Evolutionary conservation across 257 asterid genomes (phyloP).

Genomic region (Salvia splendens): DNA sequence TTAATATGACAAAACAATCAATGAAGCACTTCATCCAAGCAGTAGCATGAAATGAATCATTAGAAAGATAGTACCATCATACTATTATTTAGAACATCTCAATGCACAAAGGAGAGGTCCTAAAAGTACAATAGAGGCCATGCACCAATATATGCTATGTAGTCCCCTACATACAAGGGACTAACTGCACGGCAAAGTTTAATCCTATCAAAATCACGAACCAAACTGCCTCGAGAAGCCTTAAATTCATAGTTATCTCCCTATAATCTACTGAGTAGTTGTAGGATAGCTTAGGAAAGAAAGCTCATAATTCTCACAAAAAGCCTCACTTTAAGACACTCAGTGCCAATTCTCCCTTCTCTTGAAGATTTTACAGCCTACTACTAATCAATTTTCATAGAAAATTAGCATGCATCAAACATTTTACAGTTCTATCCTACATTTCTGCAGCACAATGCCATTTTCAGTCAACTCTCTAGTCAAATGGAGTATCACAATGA

Average conservation of each 20-base stretch:
- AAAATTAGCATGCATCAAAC: background rate
- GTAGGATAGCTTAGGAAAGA: background rate
- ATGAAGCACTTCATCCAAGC: background rate
- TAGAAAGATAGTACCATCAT: background rate
- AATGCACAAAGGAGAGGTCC: slow-evolving; percentile 10
- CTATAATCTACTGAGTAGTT: background rate
- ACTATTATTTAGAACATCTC: background rate
- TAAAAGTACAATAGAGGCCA: slow-evolving; percentile 1
- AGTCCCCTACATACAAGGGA: slow-evolving; percentile 10
- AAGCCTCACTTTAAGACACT: background rate
- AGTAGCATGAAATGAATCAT: background rate
- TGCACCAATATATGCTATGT: slow-evolving; percentile 15
- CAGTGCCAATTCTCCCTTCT: background rate
- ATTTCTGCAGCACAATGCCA: slow-evolving; percentile 6
- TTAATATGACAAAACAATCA: background rate
- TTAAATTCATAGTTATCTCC: background rate
- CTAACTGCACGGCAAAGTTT: slow-evolving; percentile 18
- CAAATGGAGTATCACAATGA: background rate
- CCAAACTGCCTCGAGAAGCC: background rate
- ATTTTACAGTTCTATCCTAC: slow-evolving; percentile 7
- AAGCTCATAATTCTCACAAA: background rate
- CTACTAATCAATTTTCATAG: background rate
- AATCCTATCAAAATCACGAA: background rate
- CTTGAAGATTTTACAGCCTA: background rate
- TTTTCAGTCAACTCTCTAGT: background rate